Percentiles rank a stretch among this genome's conserved stretches.
These are phyloP conservation scores for Kodamaea restingae DNA, from an alignment of 805 yeast species.

Conservation along the genomic window DNA sequence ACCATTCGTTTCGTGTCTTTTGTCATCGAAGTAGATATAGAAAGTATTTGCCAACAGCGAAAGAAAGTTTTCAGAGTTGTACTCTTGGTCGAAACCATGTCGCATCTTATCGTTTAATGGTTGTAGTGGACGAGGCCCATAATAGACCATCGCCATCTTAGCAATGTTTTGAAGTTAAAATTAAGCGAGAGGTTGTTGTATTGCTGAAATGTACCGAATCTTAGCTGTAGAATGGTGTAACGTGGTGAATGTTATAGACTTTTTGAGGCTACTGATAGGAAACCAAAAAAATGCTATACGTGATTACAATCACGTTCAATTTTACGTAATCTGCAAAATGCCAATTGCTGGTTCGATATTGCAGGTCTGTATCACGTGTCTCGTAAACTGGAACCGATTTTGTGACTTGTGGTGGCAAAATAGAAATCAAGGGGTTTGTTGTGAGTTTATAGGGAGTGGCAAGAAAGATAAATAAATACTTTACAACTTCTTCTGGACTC, in stretches of 20 bases:
- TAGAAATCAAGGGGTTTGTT: background rate
- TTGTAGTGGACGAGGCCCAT: slow-evolving; percentile 38
- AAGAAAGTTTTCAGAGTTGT: slow-evolving; percentile 53
- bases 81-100: slow-evolving; percentile 64
- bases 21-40: slow-evolving; percentile 83
- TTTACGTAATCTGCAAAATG: background rate
- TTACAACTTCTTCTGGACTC: background rate
- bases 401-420: background rate
- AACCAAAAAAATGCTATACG: background rate
- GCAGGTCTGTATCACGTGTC: background rate
- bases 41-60: slow-evolving; percentile 60
- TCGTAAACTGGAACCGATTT: background rate
- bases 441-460: background rate
- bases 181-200: too few species aligned
- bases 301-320: background rate
- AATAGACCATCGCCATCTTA: slow-evolving; percentile 15
- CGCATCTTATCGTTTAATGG: slow-evolving; percentile 54
- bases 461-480: background rate
- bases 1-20: slow-evolving; percentile 87
- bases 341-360: background rate
- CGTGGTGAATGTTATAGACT: too few species aligned
- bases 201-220: too few species aligned
- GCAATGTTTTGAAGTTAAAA: background rate
- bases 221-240: too few species aligned
- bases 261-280: background rate